Conservation (phyloP, 345 rosid genomes). For the Eucalyptus tenuipes region DNA sequence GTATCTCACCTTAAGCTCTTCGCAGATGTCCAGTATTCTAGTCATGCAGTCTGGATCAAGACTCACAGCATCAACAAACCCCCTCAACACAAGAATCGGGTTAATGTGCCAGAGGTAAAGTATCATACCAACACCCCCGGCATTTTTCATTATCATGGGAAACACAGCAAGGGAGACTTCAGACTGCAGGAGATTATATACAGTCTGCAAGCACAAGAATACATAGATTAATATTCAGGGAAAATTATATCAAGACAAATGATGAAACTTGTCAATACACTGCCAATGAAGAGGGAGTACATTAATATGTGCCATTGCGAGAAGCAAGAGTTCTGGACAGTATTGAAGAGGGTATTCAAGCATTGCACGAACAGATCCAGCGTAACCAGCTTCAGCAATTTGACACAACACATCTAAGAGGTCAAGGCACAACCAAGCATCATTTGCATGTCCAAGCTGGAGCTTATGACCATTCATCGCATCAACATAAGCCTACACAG, state of each 20-base stretch:
- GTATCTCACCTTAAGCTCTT: slow-evolving; percentile 66
- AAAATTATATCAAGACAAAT: neutral
- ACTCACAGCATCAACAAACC: slow-evolving; percentile 45
- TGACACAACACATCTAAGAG: slow-evolving; percentile 80
- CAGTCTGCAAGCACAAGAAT: slow-evolving; percentile 45
- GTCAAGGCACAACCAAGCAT: slow-evolving; percentile 90
- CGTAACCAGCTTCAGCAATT: slow-evolving; percentile 82
- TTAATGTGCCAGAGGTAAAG: slow-evolving; percentile 73
- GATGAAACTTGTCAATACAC: neutral
- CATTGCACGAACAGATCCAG: slow-evolving; percentile 47
- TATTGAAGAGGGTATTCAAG: slow-evolving; percentile 73
- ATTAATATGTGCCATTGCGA: slow-evolving; percentile 75
- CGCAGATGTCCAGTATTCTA: slow-evolving; percentile 60
- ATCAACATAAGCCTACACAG: slow-evolving; percentile 57
- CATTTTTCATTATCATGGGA: slow-evolving; percentile 38
- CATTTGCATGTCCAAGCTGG: slow-evolving; percentile 62
- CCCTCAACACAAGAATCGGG: slow-evolving; percentile 58
- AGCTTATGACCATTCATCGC: slow-evolving; percentile 52
- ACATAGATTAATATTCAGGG: neutral
- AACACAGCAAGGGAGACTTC: slow-evolving; percentile 59
- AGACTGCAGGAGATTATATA: slow-evolving; percentile 65
- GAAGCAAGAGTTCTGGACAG: slow-evolving; percentile 83
- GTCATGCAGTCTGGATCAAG: slow-evolving; percentile 37
- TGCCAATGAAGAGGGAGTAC: slow-evolving; percentile 13
- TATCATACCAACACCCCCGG: slow-evolving; percentile 35